A percentile compares a stretch with the other conserved stretches of the same genome.
Evolutionary conservation across 345 rosid genomes (phyloP).

Genomic region (Aquilaria sinensis): DNA sequence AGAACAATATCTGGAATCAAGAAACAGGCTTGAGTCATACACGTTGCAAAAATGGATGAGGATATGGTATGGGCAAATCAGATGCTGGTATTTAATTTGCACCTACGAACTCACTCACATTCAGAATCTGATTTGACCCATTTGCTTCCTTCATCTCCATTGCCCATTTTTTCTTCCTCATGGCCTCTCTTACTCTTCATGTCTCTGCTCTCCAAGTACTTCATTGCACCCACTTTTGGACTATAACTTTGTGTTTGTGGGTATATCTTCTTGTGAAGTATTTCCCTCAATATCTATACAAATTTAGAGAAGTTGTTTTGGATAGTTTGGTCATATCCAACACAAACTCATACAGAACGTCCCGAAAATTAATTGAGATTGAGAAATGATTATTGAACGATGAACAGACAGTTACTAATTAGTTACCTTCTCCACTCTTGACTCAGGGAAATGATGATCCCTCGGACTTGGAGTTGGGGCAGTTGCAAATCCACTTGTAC

Average conservation of each 20-base stretch:
- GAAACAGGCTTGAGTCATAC: constrained; percentile 16
- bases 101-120: constrained; percentile 37
- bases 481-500: constrained; percentile 51
- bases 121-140: constrained; percentile 91
- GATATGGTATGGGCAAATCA: too few relatives aligned
- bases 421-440: constrained; percentile 64
- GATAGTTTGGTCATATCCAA: too few relatives aligned
- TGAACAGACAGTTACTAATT: not conserved
- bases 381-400: too few relatives aligned
- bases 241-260: constrained; percentile 49
- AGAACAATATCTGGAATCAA: constrained; percentile 68
- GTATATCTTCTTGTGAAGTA: constrained; percentile 68
- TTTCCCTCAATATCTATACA: constrained; percentile 49
- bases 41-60: not conserved
- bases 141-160: constrained; percentile 38
- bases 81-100: too few relatives aligned
- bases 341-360: too few relatives aligned
- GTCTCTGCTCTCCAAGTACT: constrained; percentile 31
- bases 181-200: constrained; percentile 11
- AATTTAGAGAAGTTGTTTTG: too few relatives aligned
- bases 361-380: too few relatives aligned
- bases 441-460: constrained; percentile 39
- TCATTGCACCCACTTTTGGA: constrained; percentile 27
- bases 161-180: constrained; percentile 28
- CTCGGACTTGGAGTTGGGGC: constrained; percentile 31